Percentiles rank a stretch among this genome's conserved stretches.
These are phyloP conservation scores for Meripilus lineatus DNA, from an alignment of 1,284 basidiomycete genomes.

Conservation along the genomic window DNA sequence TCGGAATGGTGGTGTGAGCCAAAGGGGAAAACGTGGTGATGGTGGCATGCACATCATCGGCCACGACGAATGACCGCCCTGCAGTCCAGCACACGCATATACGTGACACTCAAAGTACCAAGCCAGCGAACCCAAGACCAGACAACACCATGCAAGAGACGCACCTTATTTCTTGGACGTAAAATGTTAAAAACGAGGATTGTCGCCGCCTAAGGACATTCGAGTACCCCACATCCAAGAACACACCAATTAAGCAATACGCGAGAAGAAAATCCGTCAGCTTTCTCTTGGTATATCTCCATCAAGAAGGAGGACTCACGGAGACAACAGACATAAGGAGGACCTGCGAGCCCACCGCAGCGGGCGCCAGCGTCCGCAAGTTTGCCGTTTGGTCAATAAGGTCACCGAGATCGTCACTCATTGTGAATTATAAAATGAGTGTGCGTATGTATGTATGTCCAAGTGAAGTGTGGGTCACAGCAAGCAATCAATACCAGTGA, in stretches of 20 bases:
- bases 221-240: not conserved
- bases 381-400: constrained; percentile 26
- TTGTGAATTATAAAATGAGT: constrained; percentile 8
- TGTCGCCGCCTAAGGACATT: constrained; percentile 35
- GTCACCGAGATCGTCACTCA: constrained; percentile 20
- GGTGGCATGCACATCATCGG: too few species aligned
- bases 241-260: not conserved
- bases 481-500: too few species aligned
- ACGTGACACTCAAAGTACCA: too few species aligned
- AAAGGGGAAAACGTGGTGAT: too few species aligned
- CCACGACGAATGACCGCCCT: too few species aligned
- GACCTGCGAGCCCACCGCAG: constrained; percentile 81
- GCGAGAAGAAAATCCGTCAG: not conserved
- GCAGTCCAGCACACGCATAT: too few species aligned
- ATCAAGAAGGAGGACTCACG: constrained; percentile 20
- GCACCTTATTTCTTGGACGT: constrained; percentile 58
- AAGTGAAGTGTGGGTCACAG: too few species aligned
- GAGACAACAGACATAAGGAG: constrained; percentile 38
- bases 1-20: too few species aligned
- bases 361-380: constrained; percentile 58
- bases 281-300: not conserved
- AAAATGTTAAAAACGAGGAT: constrained; percentile 61
- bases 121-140: too few species aligned
- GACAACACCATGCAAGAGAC: constrained; percentile 12
- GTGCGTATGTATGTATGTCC: too few species aligned